These are phyloP conservation scores for Pisolithus thermaeus DNA, from an alignment of 1,284 basidiomycete species.

Conservation along the genomic window DNA sequence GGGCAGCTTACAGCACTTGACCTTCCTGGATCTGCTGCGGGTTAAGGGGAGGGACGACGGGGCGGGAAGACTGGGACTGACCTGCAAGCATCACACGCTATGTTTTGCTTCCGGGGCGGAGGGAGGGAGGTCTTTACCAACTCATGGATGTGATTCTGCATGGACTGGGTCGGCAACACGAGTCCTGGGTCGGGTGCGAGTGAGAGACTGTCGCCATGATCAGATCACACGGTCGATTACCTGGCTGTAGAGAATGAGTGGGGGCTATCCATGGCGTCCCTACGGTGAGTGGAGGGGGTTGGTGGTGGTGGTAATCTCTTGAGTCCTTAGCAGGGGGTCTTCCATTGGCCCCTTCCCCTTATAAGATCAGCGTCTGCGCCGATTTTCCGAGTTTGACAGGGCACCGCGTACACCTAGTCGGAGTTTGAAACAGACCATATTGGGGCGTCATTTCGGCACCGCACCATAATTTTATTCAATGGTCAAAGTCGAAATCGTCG, in stretches of 20 bases:
- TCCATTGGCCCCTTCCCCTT: not conserved
- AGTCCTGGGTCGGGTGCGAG: constrained; percentile 38
- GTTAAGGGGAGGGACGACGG: constrained; percentile 14
- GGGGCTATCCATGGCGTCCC: constrained; percentile 19
- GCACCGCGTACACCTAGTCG: not conserved
- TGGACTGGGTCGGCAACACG: constrained; percentile 52
- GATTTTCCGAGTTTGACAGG: not conserved
- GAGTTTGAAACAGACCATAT: not conserved
- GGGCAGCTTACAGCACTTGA: constrained; percentile 73
- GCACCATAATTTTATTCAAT: constrained; percentile 31
- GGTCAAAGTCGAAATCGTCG: constrained; percentile 84
- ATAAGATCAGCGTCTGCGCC: not conserved
- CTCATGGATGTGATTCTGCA: constrained; percentile 74
- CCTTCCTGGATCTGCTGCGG: constrained; percentile 61
- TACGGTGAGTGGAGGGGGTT: not conserved
- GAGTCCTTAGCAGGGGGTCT: not conserved
- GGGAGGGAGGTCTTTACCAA: constrained; percentile 62
- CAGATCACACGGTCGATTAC: constrained; percentile 21
- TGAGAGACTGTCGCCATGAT: constrained; percentile 5
- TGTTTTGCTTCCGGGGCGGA: constrained; percentile 81
- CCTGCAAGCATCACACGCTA: constrained; percentile 87
- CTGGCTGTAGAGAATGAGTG: constrained; percentile 38
- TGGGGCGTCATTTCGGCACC: not conserved
- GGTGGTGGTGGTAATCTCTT: constrained; percentile 9
- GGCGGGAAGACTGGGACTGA: constrained; percentile 20